A percentile compares a stretch with the other conserved stretches of the same genome.
phyloP scores from a whole-genome alignment of 106 monocot genomes.

The Dendrobium huoshanense region DNA sequence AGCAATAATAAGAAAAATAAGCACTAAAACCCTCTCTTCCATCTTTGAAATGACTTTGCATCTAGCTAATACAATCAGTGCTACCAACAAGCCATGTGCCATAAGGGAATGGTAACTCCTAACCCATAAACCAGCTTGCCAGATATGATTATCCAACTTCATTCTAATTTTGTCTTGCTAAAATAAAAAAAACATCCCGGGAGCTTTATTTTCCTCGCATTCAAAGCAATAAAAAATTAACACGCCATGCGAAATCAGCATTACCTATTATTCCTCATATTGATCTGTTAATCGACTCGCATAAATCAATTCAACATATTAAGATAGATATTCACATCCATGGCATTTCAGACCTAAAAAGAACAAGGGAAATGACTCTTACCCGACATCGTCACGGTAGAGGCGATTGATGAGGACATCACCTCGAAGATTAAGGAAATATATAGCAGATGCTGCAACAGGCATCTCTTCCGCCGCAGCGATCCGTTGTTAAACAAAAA shows the following conservation, averaged over 20 bases:
- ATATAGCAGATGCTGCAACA: conserved; percentile 94
- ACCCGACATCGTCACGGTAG: conserved; percentile 99
- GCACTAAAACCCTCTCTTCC: neutral
- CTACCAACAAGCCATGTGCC: neutral
- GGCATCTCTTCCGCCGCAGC: conserved; percentile 56
- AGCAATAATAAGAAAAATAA: neutral
- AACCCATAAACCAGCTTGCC: neutral
- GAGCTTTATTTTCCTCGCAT: neutral
- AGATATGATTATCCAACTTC: neutral
- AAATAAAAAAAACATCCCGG: neutral
- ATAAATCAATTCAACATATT: neutral
- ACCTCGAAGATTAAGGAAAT: conserved; percentile 95
- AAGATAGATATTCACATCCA: neutral
- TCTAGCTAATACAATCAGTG: neutral
- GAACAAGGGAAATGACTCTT: neutral
- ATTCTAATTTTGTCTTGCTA: neutral
- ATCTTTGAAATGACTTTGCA: neutral
- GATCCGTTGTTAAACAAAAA: neutral
- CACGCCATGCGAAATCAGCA: neutral
- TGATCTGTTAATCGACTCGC: neutral
- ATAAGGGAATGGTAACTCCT: neutral
- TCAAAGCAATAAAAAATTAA: neutral
- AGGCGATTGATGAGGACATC: conserved; percentile 99
- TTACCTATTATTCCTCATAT: neutral
- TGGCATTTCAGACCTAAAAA: neutral